A percentile compares a stretch with the other conserved stretches of the same genome.
phyloP scores from a whole-genome alignment of 1,284 basidiomycete genomes.

The Apiotrichum montevideense region DNA sequence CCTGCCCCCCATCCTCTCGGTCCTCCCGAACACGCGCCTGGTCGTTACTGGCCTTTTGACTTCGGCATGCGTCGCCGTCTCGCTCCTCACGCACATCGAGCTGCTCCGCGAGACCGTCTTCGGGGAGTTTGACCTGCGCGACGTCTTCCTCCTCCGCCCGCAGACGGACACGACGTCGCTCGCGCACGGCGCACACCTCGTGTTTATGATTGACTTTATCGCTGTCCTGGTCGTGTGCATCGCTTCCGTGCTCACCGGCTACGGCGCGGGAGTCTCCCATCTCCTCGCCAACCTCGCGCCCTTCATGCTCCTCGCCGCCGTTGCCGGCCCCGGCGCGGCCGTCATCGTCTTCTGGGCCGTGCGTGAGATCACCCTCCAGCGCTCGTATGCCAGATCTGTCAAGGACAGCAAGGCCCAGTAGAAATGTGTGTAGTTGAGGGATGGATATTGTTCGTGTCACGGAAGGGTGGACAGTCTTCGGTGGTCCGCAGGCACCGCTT shows the following conservation, averaged over 20 bases:
- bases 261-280: neutral
- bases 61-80: neutral
- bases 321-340: constrained; percentile 11
- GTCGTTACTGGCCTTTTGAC: constrained; percentile 4
- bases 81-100: constrained; percentile 1
- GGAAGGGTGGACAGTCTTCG: no score
- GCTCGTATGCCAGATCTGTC: neutral
- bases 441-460: no score
- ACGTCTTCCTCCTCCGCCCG: constrained; percentile 7
- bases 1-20: constrained; percentile 4
- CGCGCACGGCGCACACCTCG: constrained; percentile 6
- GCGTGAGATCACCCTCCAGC: constrained; percentile 4
- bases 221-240: neutral
- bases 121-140: neutral
- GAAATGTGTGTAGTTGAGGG: no score
- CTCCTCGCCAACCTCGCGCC: neutral
- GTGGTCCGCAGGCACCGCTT: no score
- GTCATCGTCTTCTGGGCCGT: constrained; percentile 11
- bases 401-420: neutral
- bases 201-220: constrained; percentile 10
- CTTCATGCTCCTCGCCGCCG: neutral
- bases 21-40: neutral
- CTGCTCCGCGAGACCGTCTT: constrained; percentile 1
- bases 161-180: neutral
- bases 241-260: neutral